These are phyloP conservation scores for Fomitopsis pinicola DNA, from an alignment of 1,284 basidiomycete genomes.

Conservation along the genomic window DNA sequence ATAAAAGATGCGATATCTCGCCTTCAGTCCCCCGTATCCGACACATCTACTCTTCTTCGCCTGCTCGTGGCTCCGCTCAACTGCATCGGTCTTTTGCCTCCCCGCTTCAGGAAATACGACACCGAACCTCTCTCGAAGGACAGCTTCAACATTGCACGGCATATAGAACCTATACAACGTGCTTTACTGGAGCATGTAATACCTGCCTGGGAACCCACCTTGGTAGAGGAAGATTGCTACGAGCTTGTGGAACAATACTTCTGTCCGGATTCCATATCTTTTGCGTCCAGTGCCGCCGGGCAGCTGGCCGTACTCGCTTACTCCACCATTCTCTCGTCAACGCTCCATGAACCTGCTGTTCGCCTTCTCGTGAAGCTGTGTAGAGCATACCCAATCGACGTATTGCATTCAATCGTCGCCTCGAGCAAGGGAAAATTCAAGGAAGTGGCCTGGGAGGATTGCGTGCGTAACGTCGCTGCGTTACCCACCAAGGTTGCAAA, in stretches of 20 bases:
- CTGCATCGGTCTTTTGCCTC: conserved; percentile 52
- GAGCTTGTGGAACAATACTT: conserved; percentile 61
- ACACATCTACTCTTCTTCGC: conserved; percentile 45
- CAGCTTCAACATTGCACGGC: conserved; percentile 37
- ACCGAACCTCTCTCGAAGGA: conserved; percentile 28
- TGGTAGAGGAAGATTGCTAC: conserved; percentile 46
- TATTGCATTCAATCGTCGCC: conserved; percentile 53
- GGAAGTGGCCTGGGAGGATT: conserved; percentile 61
- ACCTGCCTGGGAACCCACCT: conserved; percentile 61
- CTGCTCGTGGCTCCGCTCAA: conserved; percentile 59
- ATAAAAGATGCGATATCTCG: conserved; percentile 44
- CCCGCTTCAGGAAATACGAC: conserved; percentile 40
- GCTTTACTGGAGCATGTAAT: conserved; percentile 59
- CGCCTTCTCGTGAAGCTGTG: conserved; percentile 51
- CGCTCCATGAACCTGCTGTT: conserved; percentile 44
- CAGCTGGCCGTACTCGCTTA: conserved; percentile 58
- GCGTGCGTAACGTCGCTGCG: conserved; percentile 52
- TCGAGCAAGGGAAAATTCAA: conserved; percentile 24
- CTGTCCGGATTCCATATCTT: conserved; percentile 58
- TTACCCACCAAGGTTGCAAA: conserved; percentile 72
- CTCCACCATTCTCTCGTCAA: conserved; percentile 50
- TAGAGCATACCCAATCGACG: conserved; percentile 63
- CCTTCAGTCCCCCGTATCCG: conserved; percentile 48
- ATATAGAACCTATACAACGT: conserved; percentile 58
- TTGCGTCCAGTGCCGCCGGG: conserved; percentile 43